These are phyloP conservation scores for Bacidia rubella DNA, from an alignment of 495 filamentous ascomycete genomes.

Conservation along the genomic window DNA sequence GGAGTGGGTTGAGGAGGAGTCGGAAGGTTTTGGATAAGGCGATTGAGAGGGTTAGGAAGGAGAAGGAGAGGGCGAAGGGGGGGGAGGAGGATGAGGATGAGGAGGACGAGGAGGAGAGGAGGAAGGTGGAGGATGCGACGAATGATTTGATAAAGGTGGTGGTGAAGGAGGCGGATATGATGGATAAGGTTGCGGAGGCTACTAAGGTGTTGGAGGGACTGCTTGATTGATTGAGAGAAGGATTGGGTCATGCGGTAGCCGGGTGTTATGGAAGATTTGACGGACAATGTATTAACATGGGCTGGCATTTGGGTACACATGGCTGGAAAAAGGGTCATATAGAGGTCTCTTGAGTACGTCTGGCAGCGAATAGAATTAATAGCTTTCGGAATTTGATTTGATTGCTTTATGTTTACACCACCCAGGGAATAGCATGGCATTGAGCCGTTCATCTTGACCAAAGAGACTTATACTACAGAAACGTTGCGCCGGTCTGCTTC, in stretches of 20 bases:
- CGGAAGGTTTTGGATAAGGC: slow-evolving; percentile 1
- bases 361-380: neutral
- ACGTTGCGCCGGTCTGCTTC: neutral
- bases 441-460: neutral
- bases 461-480: neutral
- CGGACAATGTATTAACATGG: neutral
- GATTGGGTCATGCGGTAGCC: neutral
- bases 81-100: neutral
- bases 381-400: neutral
- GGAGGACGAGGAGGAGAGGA: neutral
- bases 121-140: neutral
- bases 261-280: neutral
- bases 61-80: neutral
- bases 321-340: neutral
- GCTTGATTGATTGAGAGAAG: neutral
- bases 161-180: slow-evolving; percentile 2
- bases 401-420: neutral
- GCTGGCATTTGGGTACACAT: neutral
- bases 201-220: neutral
- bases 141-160: neutral
- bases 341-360: neutral
- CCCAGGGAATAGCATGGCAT: neutral
- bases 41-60: neutral
- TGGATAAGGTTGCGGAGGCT: neutral
- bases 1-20: neutral